Conservation (phyloP, 352 stramenopile genomes). For the Plasmopara halstedii region DNA sequence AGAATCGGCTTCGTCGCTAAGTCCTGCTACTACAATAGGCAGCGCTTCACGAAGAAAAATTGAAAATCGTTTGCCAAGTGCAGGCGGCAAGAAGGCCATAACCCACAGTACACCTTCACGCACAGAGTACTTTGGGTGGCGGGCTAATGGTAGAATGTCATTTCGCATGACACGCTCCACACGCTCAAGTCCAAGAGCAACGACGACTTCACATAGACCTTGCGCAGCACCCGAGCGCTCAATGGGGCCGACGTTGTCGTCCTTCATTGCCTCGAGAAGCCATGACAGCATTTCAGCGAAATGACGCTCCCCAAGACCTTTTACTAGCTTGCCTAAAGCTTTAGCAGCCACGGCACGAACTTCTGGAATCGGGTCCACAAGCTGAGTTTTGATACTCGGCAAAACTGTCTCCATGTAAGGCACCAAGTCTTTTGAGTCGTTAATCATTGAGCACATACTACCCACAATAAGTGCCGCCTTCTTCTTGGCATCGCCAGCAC, state of each 20-base stretch:
- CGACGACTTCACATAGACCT: conserved; percentile 95
- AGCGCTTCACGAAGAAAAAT: conserved; percentile 92
- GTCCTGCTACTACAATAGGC: conserved; percentile 93
- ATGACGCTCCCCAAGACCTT: conserved; percentile 93
- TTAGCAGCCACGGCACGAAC: conserved; percentile 93
- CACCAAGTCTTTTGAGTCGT: conserved; percentile 95
- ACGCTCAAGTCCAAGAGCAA: conserved; percentile 72
- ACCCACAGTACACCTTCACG: conserved; percentile 98
- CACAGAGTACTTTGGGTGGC: conserved; percentile 91
- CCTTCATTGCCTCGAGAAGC: conserved; percentile 95
- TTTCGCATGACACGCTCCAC: conserved; percentile 76
- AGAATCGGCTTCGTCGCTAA: conserved; percentile 97
- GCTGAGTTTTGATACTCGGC: conserved; percentile 91
- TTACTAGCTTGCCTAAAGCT: conserved; percentile 92
- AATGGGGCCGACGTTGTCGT: conserved; percentile 88
- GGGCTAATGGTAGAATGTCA: conserved; percentile 93
- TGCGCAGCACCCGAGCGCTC: conserved; percentile 98
- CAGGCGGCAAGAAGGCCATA: conserved; percentile 97
- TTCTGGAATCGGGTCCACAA: conserved; percentile 92
- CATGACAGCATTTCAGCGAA: conserved; percentile 95
- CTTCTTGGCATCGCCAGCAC: conserved; percentile 95
- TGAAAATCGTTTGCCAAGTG: conserved; percentile 90
- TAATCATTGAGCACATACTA: conserved; percentile 99
- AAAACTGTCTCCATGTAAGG: conserved; percentile 97
- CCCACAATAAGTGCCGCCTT: conserved; percentile 98